Base-by-base conservation (phyloP, 805 yeast genomes). In the Ogataea glucozyma region DNA sequence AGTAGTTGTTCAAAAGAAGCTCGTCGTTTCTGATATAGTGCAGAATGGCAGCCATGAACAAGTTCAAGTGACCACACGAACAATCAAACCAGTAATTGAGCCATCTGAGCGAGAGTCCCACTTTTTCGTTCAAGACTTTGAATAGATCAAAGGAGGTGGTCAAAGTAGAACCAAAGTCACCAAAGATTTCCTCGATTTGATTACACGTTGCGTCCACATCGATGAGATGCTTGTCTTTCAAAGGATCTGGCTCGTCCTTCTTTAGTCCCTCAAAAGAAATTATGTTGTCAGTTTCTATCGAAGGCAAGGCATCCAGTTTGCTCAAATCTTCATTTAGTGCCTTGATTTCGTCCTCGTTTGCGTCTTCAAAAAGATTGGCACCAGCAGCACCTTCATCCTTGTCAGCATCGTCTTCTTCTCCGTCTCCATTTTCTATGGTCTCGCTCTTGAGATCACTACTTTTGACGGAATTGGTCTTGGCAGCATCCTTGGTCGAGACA, bases 11-110 rank as follows among this genome's bases (percentile, higher is more conserved):
- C 48, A 60, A 41, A 6, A 53, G 46, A n/a, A 60, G 47, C 33
- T 58, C 61, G 16, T 60, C 64, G 24, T 59, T 57, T 24, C 55
- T 43, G 19, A 62, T 47, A 38, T 61, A 62, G 40, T 62, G 47
- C 16, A 56, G 44, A 31, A 62, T 58, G 4, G 63, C 62, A 31
- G 52, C 61, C 43, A 59, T 47, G 24, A 62, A 61, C 4, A 59
- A 46, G 29, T 53, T 60, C 26, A 61, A 52, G 49, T 60, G 59
- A 35, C 67, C 66, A 47, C 64, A 61, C 6, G 64, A 60, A 38
- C 65, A 60, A 40, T 60, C 64, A 51, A 58, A 62, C 67, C 67
- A 62, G 36, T 59, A 59, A 30, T 54, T 56, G 19, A 59, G 47
- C 67, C 67, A 62, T 33, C 59, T 53, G 51, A 57, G 38, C 4